These are phyloP conservation scores for Geranium incanum DNA, from an alignment of 441 rosid genomes.

Conservation along the genomic window DNA sequence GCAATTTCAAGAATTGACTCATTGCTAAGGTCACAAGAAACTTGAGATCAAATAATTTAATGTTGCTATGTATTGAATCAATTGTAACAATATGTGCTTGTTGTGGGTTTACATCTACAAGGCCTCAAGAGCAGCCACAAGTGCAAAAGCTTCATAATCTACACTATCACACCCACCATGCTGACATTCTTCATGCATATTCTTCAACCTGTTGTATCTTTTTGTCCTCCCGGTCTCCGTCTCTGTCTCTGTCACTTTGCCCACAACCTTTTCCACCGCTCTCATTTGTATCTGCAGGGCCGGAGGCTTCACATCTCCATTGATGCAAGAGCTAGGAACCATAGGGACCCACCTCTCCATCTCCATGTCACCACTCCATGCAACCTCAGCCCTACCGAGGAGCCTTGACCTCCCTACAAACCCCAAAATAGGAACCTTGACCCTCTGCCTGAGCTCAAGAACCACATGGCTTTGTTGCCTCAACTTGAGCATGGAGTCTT, in stretches of 20 bases:
- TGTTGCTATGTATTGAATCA: too few species aligned
- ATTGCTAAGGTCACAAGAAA: too few species aligned
- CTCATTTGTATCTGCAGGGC: constrained; percentile 42
- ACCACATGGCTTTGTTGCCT: constrained; percentile 37
- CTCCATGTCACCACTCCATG: constrained; percentile 60
- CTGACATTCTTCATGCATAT: constrained; percentile 28
- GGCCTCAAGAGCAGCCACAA: constrained; percentile 50
- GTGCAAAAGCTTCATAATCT: constrained; percentile 47
- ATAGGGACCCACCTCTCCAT: constrained; percentile 49
- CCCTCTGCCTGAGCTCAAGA: constrained; percentile 57
- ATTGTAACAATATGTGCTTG: too few species aligned
- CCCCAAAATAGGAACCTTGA: constrained; percentile 26
- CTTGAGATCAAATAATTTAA: too few species aligned
- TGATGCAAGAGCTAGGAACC: constrained; percentile 14
- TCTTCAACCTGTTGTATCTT: constrained; percentile 21
- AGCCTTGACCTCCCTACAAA: constrained; percentile 43
- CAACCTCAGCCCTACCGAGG: constrained; percentile 53
- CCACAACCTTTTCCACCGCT: constrained; percentile 23
- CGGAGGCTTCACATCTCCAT: constrained; percentile 22
- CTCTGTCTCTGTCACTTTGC: constrained; percentile 12
- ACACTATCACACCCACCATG: constrained; percentile 31
- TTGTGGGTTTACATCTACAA: background rate
- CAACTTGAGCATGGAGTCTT: constrained; percentile 22
- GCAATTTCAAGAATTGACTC: too few species aligned
- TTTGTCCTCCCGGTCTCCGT: constrained; percentile 22